These are phyloP conservation scores for Phytophthora nicotianae DNA, from an alignment of 352 stramenopile species.

Conservation along the genomic window DNA sequence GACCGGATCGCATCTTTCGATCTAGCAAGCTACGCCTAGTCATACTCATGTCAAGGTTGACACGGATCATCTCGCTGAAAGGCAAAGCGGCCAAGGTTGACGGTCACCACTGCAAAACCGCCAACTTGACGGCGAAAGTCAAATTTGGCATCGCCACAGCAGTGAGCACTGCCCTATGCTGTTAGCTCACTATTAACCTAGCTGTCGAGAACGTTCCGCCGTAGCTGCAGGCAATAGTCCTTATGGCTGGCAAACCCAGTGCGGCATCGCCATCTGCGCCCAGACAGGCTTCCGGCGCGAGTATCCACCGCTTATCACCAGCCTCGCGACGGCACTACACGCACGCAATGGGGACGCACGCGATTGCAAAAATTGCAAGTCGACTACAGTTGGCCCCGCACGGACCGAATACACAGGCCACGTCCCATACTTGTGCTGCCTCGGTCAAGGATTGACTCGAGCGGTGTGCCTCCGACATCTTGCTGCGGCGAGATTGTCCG, in stretches of 20 bases:
- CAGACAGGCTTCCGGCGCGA: constrained; percentile 16
- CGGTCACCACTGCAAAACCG: background rate
- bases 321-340: constrained; percentile 11
- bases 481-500: constrained; percentile 7
- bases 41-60: constrained; percentile 12
- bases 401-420: constrained; percentile 7
- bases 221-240: constrained; percentile 26
- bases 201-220: constrained; percentile 28
- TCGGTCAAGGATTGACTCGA: background rate
- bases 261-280: constrained; percentile 10
- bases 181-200: constrained; percentile 27
- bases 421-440: background rate
- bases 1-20: constrained; percentile 19
- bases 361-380: constrained; percentile 32
- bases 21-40: constrained; percentile 4
- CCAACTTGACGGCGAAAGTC: background rate
- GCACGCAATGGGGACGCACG: constrained; percentile 15
- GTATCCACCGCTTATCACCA: constrained; percentile 24
- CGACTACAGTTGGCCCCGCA: constrained; percentile 16
- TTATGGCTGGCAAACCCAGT: constrained; percentile 23
- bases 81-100: background rate
- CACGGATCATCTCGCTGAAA: constrained; percentile 18
- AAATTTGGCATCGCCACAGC: background rate
- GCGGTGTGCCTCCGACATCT: constrained; percentile 11
- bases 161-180: constrained; percentile 2